phyloP scores from a whole-genome alignment of 1,139 yeast species.

The Geotrichum australiense region DNA sequence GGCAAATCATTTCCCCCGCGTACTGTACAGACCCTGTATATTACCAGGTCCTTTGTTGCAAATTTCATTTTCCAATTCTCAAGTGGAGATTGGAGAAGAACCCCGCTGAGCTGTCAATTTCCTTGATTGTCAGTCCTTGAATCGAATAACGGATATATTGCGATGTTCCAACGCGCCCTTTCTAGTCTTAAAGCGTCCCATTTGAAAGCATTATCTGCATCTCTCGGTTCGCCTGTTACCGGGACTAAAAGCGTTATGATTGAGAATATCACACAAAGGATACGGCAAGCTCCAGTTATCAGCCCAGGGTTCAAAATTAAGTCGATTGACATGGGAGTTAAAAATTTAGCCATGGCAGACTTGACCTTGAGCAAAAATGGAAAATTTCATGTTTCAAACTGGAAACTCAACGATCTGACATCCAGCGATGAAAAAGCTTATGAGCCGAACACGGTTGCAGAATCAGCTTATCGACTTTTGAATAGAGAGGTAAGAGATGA shows the following conservation, averaged over 20 bases:
- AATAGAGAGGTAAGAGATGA: slow-evolving; percentile 20
- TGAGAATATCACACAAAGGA: background rate
- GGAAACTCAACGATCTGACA: slow-evolving; percentile 42
- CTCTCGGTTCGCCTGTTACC: background rate
- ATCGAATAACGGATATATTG: too few relatives aligned
- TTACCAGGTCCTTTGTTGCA: too few relatives aligned
- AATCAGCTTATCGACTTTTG: slow-evolving; percentile 23
- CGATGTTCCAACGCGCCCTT: too few relatives aligned
- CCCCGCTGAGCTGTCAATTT: too few relatives aligned
- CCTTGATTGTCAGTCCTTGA: too few relatives aligned
- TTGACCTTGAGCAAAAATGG: slow-evolving; percentile 15
- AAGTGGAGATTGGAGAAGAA: too few relatives aligned
- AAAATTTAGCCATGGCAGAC: slow-evolving; percentile 39
- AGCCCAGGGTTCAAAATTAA: too few relatives aligned
- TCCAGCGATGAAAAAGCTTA: slow-evolving; percentile 20
- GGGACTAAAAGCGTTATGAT: background rate
- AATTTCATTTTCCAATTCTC: too few relatives aligned
- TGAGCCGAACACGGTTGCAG: slow-evolving; percentile 25
- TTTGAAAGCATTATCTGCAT: background rate
- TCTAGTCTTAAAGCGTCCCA: background rate
- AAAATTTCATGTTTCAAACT: slow-evolving; percentile 35
- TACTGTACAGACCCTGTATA: too few relatives aligned
- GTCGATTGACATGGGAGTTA: slow-evolving; percentile 41
- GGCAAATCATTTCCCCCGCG: too few relatives aligned
- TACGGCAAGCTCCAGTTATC: slow-evolving; percentile 6